Conservation (phyloP, 1,139 yeast species). For the Saccharomyces hybrid region DNA sequence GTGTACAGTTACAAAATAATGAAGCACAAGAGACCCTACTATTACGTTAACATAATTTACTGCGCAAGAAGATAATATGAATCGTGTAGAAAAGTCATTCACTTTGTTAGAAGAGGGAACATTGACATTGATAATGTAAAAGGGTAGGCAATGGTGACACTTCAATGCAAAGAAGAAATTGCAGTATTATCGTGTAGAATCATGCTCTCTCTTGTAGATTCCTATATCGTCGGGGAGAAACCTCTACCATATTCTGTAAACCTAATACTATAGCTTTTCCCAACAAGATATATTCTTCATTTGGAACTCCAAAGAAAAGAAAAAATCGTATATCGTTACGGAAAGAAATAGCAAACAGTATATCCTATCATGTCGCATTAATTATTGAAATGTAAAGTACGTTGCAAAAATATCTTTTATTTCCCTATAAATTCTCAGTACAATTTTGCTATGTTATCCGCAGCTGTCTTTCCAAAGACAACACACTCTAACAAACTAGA, state of each 20-base stretch:
- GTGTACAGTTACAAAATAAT: too few species aligned
- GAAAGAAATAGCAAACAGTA: background rate
- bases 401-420: background rate
- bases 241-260: too few species aligned
- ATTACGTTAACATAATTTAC: background rate
- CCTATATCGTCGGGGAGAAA: too few species aligned
- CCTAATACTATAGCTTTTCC: too few species aligned
- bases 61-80: too few species aligned
- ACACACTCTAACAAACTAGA: constrained; percentile 73
- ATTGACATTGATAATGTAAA: too few species aligned
- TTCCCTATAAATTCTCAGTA: background rate
- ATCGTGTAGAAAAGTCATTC: background rate
- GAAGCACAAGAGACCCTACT: background rate
- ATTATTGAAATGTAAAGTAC: background rate
- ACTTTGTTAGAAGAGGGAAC: background rate
- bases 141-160: too few species aligned
- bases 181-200: too few species aligned
- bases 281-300: background rate
- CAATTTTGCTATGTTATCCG: constrained; percentile 22
- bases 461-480: constrained; percentile 56
- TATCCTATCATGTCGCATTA: background rate
- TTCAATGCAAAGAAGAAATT: too few species aligned
- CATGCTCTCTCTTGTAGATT: too few species aligned
- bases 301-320: background rate
- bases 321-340: background rate